A percentile compares a stretch with the other conserved stretches of the same genome.
Conservation (phyloP, 2,329 filamentous ascomycete genomes). For the Botrytis porri region DNA sequence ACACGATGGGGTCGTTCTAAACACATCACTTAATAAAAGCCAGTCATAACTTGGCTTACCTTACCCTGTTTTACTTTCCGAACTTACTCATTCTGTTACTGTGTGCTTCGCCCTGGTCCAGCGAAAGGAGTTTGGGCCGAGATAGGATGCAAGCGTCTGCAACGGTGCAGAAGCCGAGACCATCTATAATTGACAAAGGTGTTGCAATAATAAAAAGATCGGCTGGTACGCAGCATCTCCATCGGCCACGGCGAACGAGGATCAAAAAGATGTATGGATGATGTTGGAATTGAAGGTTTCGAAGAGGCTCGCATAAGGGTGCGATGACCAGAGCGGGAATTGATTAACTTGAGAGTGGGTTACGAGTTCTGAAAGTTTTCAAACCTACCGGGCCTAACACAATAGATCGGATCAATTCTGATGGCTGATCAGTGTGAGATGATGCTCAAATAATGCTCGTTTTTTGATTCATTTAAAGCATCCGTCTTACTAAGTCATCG, state of each 20-base stretch:
- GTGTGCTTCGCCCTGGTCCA: constrained; percentile 7
- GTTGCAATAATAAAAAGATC: constrained; percentile 4
- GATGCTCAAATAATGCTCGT: constrained; percentile 5
- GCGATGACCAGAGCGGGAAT: constrained; percentile 2
- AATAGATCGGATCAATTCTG: neutral
- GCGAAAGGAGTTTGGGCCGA: constrained; percentile 19
- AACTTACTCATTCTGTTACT: neutral
- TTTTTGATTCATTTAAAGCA: neutral
- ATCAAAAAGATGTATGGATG: constrained; percentile 1
- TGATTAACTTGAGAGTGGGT: constrained; percentile 4
- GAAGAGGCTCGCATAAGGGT: constrained; percentile 10
- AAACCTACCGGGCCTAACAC: neutral
- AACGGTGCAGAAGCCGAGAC: constrained; percentile 23
- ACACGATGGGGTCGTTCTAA: constrained; percentile 7
- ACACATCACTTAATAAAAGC: constrained; percentile 11
- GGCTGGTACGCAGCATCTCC: constrained; percentile 2
- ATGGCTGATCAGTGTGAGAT: constrained; percentile 6
- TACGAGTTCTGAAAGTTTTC: neutral
- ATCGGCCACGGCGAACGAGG: constrained; percentile 23
- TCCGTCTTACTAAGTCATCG: neutral
- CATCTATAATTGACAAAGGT: neutral
- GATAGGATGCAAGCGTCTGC: constrained; percentile 28
- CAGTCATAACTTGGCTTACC: constrained; percentile 4
- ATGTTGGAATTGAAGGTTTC: constrained; percentile 8
- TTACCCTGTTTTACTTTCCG: constrained; percentile 6